Base-by-base conservation (phyloP, 345 rosid genomes). In the Eutrema japonicum region DNA sequence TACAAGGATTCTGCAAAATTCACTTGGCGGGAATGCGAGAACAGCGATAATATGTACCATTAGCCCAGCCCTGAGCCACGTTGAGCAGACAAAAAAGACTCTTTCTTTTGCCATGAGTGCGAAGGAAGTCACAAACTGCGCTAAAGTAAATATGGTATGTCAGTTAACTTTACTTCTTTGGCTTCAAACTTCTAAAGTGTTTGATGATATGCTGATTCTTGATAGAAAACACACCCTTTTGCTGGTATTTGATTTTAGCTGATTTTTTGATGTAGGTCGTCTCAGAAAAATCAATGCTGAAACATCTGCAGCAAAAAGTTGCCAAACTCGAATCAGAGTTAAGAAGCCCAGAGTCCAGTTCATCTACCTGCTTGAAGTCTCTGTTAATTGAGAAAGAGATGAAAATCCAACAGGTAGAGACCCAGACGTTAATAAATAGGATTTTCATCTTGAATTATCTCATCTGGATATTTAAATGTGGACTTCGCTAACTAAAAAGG, bases 21-120 rank as follows among this genome's bases (percentile, higher is more conserved):
- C 98, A 46, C 90, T 94, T n/a, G 98, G 98, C 14, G 98, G 98
- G 70, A 94, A 94, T 84, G 96, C 97, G 51, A 88, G 93, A 58
- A 94, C 98, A 12, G 97, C 98, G 50, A 94, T 91, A 64, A 91
- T 94, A 81, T 94, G 98, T 67, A 94, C 98, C 14, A 79, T 91
- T 77, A 88, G 97, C 83, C 98, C 98, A 73, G 96, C 95, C 73
- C 73, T 94, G 74, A 88, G 97, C 79, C 97, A 89, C 47, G 83
- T 91, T 75, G 98, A 89, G 80, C 97, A 91, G 83, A 89, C 97
- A 32, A 88, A 84, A 79, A 94, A 91, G 81, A 89, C 97, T 2
- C 86, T 94, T 36, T 78, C 88, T 33, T 94, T 94, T 77, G 98
- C 98, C 47, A 85, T 83, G 60, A 91, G 96, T 52, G 98, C 98